Evolutionary conservation across 169 alveolate genomes (phyloP), one percentile per base, ranked within the genome.

Genomic region (Plasmodium vivax): DNA sequence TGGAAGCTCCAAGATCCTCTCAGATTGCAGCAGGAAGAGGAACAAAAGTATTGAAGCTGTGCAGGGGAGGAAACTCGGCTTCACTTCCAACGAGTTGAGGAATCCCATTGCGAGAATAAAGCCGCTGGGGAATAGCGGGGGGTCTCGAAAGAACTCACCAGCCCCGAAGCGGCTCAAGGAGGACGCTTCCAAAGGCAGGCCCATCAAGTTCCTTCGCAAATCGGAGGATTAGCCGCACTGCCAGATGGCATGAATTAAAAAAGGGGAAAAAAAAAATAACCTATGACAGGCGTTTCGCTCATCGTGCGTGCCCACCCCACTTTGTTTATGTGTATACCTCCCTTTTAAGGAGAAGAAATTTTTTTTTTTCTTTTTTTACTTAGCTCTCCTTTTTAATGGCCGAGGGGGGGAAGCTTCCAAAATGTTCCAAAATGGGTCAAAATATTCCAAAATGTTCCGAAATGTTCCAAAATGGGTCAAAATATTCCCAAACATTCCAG

Each of bases 131-230:
- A 73, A 47, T 45, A 85, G 85, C 27, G 58, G 0, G 12, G 23
- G 41, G 19, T 43, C 91, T 3, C 45, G 36, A 56, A 90, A 90
- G 51, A 82, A 16, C 16, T 90, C 94, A 1, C 94, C 94, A 0
- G 41, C 74, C 12, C 58, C 83, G 10, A 90, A 90, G 56, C 23
- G 74, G 27, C 10, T 90, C 8, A 90, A 90, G 56, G 91, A 90
- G 27, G 94, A 90, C n/a, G 27, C 23, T 27, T 81, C 27, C 56
- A 90, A 81, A 81, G 77, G 62, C 56, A 81, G 74, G 83, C 73
- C 51, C 27, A 19, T 81, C 71, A 90, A 90, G 74, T 32, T 68
- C 14, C 68, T 81, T 30, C 51, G 94, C 45, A 90, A 62, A 19
- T 81, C 83, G 9, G 51, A 90, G 16, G 74, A 80, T 38, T 85